Conservation (phyloP, 2,329 filamentous ascomycete genomes). For the Paraphoma chrysanthemicola region DNA sequence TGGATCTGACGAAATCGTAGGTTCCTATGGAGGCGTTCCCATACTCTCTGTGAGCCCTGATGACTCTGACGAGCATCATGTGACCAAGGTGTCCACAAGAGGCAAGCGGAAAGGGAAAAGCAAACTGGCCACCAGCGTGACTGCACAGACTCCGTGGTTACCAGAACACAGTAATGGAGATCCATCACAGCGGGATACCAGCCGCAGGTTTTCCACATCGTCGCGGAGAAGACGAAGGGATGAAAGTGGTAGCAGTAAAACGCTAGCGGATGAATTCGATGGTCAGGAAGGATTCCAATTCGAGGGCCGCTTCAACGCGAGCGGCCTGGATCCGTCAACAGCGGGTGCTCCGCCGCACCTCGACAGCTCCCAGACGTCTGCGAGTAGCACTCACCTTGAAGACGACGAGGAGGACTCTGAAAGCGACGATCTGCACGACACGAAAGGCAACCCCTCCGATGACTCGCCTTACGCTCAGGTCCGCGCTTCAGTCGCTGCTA, state of each 20-base stretch:
- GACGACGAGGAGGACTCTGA: constrained; percentile 43
- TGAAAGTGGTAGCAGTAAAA: constrained; percentile 30
- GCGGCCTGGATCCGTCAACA: constrained; percentile 28
- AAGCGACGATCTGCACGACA: constrained; percentile 41
- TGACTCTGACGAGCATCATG: constrained; percentile 45
- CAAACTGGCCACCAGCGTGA: constrained; percentile 39
- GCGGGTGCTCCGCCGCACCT: constrained; percentile 29
- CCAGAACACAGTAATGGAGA: constrained; percentile 20
- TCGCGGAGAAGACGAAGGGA: constrained; percentile 37
- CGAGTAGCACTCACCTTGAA: constrained; percentile 33
- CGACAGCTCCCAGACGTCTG: constrained; percentile 36
- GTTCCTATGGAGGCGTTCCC: constrained; percentile 67
- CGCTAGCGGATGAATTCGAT: constrained; percentile 31
- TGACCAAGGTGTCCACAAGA: constrained; percentile 28
- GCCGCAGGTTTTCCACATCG: constrained; percentile 19
- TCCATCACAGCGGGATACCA: constrained; percentile 25
- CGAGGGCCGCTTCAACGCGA: constrained; percentile 43
- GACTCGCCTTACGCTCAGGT: constrained; percentile 82
- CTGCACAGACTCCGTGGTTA: constrained; percentile 14
- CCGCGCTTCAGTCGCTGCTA: constrained; percentile 77
- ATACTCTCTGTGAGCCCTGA: constrained; percentile 49
- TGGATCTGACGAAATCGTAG: constrained; percentile 22
- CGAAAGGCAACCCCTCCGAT: constrained; percentile 62
- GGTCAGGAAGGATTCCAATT: constrained; percentile 37
- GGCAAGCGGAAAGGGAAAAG: constrained; percentile 43